Evolutionary conservation across 2,329 filamentous ascomycete species (phyloP).

Genomic region (Rhytidhysteron rufulum): DNA sequence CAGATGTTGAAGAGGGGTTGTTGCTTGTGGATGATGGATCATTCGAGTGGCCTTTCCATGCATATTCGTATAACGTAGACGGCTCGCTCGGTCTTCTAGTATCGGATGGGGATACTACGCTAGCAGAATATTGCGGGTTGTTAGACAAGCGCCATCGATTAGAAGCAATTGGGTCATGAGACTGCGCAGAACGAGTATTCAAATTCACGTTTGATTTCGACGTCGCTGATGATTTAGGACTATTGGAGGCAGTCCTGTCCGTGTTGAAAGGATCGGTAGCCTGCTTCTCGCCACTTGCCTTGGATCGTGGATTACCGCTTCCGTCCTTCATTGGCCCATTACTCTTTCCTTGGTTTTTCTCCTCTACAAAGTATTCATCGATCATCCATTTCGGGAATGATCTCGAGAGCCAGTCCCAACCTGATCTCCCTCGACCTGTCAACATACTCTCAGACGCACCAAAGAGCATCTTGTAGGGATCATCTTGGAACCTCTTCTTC

Average conservation of each 20-base stretch:
- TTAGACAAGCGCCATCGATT: slow-evolving; percentile 11
- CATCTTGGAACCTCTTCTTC: slow-evolving; percentile 30
- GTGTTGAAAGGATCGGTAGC: background rate
- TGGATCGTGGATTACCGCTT: background rate
- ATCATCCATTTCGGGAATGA: slow-evolving; percentile 30
- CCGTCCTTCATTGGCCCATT: background rate
- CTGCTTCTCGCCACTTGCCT: background rate
- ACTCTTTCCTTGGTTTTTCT: slow-evolving; percentile 11
- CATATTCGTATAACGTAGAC: no score
- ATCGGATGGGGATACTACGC: slow-evolving; percentile 30
- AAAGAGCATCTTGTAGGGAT: slow-evolving; percentile 43
- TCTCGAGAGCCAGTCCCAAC: slow-evolving; percentile 27
- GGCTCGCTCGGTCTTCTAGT: slow-evolving; percentile 20
- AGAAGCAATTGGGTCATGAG: slow-evolving; percentile 7
- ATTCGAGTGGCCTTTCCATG: no score
- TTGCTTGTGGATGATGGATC: no score
- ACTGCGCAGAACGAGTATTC: background rate
- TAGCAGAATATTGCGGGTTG: slow-evolving; percentile 12
- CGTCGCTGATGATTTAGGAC: background rate
- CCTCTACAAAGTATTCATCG: slow-evolving; percentile 16
- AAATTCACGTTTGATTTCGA: background rate
- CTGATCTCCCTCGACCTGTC: slow-evolving; percentile 24
- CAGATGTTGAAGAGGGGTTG: background rate
- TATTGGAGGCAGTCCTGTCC: background rate
- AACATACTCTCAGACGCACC: slow-evolving; percentile 37